Percentiles rank a stretch among this genome's conserved stretches.
phyloP scores from a whole-genome alignment of 306 rosid species.

The Aeschynomene evenia region DNA sequence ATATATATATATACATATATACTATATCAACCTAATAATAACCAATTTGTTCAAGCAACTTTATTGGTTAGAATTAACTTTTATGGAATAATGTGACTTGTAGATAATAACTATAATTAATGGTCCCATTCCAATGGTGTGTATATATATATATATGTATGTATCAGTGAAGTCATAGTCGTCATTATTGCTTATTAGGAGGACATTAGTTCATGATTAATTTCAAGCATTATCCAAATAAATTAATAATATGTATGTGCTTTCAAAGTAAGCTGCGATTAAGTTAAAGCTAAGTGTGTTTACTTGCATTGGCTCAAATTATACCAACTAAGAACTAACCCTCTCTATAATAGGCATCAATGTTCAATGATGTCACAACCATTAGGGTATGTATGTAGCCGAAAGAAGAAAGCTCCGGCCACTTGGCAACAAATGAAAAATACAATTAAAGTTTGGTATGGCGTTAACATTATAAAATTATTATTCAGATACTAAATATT shows the following conservation, averaged over 20 bases:
- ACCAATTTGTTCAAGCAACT: constrained; percentile 30
- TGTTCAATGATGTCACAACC: constrained; percentile 27
- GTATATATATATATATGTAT: too few relatives aligned
- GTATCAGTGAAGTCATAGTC: constrained; percentile 4
- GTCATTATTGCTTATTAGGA: constrained; percentile 26
- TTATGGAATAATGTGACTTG: constrained; percentile 29
- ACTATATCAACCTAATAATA: neutral
- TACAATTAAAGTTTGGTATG: neutral
- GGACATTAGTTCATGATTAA: neutral
- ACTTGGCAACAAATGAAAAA: neutral
- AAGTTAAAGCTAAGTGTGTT: neutral
- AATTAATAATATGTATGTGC: neutral
- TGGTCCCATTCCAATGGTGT: constrained; percentile 25
- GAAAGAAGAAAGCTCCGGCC: neutral
- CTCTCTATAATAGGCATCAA: neutral
- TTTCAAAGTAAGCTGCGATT: constrained; percentile 12
- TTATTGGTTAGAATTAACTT: constrained; percentile 23
- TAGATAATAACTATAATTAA: neutral
- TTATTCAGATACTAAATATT: too few relatives aligned
- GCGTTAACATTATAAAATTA: too few relatives aligned
- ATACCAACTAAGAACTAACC: too few relatives aligned
- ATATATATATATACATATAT: too few relatives aligned
- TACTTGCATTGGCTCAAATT: constrained; percentile 23
- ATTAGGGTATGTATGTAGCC: neutral
- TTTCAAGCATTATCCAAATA: constrained; percentile 18